These are phyloP conservation scores for Pythium biforme DNA, from an alignment of 352 stramenopile genomes.

Conservation along the genomic window DNA sequence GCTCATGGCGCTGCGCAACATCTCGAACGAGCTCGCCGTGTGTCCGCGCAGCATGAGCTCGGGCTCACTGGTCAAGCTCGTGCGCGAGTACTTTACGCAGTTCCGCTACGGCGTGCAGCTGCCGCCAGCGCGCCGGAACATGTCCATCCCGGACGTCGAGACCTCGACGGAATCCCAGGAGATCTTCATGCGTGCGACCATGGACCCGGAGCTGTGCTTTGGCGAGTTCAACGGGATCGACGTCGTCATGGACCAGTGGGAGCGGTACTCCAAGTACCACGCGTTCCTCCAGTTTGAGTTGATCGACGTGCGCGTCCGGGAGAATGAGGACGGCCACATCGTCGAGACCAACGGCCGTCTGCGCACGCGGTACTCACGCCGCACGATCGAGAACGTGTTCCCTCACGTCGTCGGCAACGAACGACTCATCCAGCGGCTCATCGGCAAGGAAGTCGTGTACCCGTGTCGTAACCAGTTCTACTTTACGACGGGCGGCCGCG, in stretches of 20 bases:
- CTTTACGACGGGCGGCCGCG: constrained; percentile 52
- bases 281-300: constrained; percentile 49
- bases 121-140: constrained; percentile 21
- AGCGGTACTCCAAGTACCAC: constrained; percentile 64
- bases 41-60: constrained; percentile 14
- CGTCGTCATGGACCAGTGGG: constrained; percentile 58
- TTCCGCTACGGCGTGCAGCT: constrained; percentile 60
- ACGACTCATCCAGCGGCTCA: constrained; percentile 58
- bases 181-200: constrained; percentile 43
- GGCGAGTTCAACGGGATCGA: constrained; percentile 40
- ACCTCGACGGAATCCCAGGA: constrained; percentile 19
- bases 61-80: constrained; percentile 36
- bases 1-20: constrained; percentile 33
- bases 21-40: constrained; percentile 24
- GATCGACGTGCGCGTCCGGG: constrained; percentile 39
- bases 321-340: constrained; percentile 40
- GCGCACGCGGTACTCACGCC: constrained; percentile 53
- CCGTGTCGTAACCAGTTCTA: constrained; percentile 59
- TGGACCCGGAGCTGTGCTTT: constrained; percentile 36
- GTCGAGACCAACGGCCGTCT: constrained; percentile 38
- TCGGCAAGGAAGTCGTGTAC: constrained; percentile 54
- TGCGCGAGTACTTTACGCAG: constrained; percentile 62
- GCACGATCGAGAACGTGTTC: constrained; percentile 68
- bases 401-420: constrained; percentile 67
- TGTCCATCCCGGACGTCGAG: constrained; percentile 31